Evolutionary conservation across 495 filamentous ascomycete genomes (phyloP).

Genomic region (Cercophora newfieldiana): DNA sequence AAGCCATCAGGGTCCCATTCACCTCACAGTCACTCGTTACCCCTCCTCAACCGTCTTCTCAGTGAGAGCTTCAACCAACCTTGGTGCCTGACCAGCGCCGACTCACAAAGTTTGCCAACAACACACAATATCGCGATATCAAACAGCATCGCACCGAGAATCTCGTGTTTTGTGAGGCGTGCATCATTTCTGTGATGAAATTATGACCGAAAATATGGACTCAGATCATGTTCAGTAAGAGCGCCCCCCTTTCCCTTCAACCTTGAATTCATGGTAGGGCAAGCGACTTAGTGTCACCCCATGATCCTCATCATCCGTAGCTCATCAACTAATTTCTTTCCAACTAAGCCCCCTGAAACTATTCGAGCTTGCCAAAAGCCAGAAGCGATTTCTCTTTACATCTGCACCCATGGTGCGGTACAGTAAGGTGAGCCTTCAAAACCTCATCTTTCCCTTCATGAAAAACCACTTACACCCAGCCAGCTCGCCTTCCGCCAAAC

Average conservation of each 20-base stretch:
- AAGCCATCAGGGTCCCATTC: background rate
- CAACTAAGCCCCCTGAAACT: conserved; percentile 55
- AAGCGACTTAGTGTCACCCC: background rate
- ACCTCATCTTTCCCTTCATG: background rate
- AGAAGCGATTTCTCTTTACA: conserved; percentile 55
- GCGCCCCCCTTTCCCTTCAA: background rate
- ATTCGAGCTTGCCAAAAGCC: conserved; percentile 54
- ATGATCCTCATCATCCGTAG: conserved; percentile 10
- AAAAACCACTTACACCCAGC: background rate
- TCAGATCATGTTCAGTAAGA: conserved; percentile 31
- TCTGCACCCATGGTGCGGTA: conserved; percentile 72
- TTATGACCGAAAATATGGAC: conserved; percentile 11
- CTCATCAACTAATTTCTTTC: background rate
- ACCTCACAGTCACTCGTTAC: background rate
- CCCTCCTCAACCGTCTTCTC: background rate
- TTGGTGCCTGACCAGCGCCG: background rate
- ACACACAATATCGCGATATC: background rate
- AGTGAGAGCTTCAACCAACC: background rate
- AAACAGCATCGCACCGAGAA: background rate
- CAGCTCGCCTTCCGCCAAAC: conserved; percentile 65
- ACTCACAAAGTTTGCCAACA: background rate
- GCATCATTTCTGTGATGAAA: background rate
- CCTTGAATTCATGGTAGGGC: background rate
- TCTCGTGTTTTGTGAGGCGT: background rate
- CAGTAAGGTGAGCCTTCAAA: conserved; percentile 45